Conservation (phyloP, 2,329 filamentous ascomycete genomes). For the Fusarium pininemorale region DNA sequence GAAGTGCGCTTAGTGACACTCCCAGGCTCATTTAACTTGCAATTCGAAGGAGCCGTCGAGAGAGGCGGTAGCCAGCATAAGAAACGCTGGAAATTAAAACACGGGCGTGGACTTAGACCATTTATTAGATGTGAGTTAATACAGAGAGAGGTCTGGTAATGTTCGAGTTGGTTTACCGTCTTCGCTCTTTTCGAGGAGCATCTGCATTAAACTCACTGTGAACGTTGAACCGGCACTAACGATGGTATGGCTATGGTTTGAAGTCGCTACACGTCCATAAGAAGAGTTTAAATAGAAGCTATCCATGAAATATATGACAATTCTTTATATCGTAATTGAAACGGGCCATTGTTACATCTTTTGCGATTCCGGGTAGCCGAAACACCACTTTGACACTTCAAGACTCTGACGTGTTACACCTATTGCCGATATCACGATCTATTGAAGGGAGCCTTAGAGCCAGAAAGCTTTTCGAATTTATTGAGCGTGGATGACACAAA, state of each 20-base stretch:
- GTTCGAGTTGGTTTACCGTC: neutral
- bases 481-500: fast-evolving
- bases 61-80: neutral
- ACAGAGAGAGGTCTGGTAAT: neutral
- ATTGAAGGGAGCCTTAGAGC: fast-evolving
- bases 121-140: neutral
- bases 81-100: neutral
- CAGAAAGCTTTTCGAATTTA: fast-evolving
- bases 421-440: neutral
- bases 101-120: fast-evolving
- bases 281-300: neutral
- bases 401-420: neutral
- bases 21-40: neutral
- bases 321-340: neutral
- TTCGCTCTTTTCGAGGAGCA: neutral
- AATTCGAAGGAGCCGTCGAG: fast-evolving
- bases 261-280: neutral
- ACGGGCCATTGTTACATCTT: neutral
- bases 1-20: fast-evolving
- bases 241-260: neutral
- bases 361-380: neutral
- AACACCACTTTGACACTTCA: neutral
- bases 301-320: neutral
- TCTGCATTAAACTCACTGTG: neutral
- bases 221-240: no score